Base-by-base conservation (phyloP, 148 eudicot genomes). In the Cornus kousa region DNA sequence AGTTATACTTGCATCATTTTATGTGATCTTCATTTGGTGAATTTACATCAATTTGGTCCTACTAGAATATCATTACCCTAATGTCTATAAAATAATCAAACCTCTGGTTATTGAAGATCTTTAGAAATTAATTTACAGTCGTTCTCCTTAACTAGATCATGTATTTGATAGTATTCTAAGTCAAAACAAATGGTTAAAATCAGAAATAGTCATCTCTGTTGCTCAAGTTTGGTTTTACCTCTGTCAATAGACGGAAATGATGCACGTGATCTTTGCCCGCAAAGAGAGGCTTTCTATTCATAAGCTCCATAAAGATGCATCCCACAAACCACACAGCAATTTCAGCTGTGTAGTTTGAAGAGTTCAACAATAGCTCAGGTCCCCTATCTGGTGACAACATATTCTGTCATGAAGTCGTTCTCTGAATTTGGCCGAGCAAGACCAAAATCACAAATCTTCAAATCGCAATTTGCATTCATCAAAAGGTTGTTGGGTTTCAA, bases 261-360 rank as follows among this genome's bases (percentile, higher is more conserved):
- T 92, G 84, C 23, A 92, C 92, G 71, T 94, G 98, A 82, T 94
- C 97, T 79, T 76, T 89, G 57, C 98, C 98, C 0, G 97, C 83
- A 77, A 94, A 92, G 78, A 94, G 76, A 68, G 98, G 98, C 81
- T 82, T 90, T 78, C 91, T 83, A 76, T 87, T 94, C 94, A 92
- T 92, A 37, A 94, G 90, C 83, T 94, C 98, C 98, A 94, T 92
- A 80, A 77, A 94, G 73, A 94, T 92, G 84, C 98, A 94, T 74
- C 98, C 98, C 40, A 94, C 97, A 60, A 97, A 94, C 98, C 98
- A 94, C 14, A 94, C 87, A 82, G 92, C 98, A 33, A 94, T 94
- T 35, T 94, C 92, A 60, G 92, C 91, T 7, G 91, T 94, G 65
- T 94, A 94, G 71, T 94, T 94, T 57, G 97, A 92, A 55, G 97